phyloP scores from a whole-genome alignment of 768 basidiomycete species.

The Scleroderma bovista region DNA sequence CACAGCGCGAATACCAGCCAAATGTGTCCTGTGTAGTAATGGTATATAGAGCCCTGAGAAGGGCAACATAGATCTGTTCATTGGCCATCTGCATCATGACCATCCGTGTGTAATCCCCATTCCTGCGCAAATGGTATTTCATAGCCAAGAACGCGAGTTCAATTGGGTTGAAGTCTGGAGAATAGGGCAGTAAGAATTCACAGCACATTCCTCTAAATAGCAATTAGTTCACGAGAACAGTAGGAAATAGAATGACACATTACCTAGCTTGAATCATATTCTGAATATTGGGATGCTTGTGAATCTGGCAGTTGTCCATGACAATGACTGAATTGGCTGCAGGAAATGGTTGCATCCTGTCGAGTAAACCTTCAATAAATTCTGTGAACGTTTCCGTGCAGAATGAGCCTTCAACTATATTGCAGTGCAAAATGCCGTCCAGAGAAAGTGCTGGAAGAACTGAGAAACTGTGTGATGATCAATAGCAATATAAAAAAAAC shows the following conservation, averaged over 20 bases:
- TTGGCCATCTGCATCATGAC: slow-evolving; percentile 4
- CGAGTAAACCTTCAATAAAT: slow-evolving; percentile 31
- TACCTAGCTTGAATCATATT: slow-evolving; percentile 30
- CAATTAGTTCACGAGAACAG: background rate
- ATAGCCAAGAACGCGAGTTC: slow-evolving; percentile 27
- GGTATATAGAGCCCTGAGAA: slow-evolving; percentile 17
- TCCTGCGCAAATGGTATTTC: slow-evolving; percentile 16
- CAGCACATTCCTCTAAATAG: background rate
- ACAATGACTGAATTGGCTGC: slow-evolving; percentile 31
- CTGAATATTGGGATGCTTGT: slow-evolving; percentile 23
- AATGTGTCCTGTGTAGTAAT: too few relatives aligned
- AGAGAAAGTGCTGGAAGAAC: slow-evolving; percentile 1
- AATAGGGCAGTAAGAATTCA: slow-evolving; percentile 26
- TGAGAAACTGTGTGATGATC: background rate
- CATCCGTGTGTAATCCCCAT: slow-evolving; percentile 9
- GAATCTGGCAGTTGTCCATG: slow-evolving; percentile 36
- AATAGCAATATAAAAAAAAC: background rate
- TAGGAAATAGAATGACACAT: background rate
- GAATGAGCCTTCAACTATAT: slow-evolving; percentile 21
- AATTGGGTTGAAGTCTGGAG: slow-evolving; percentile 16
- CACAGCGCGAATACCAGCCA: too few relatives aligned
- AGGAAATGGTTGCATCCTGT: slow-evolving; percentile 35
- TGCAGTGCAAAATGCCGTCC: background rate
- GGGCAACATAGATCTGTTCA: slow-evolving; percentile 15
- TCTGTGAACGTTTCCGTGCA: slow-evolving; percentile 19